A percentile compares a stretch with the other conserved stretches of the same genome.
Conservation (phyloP, 176 grass and related monocot species). For the Hyparrhenia diplandra region DNA sequence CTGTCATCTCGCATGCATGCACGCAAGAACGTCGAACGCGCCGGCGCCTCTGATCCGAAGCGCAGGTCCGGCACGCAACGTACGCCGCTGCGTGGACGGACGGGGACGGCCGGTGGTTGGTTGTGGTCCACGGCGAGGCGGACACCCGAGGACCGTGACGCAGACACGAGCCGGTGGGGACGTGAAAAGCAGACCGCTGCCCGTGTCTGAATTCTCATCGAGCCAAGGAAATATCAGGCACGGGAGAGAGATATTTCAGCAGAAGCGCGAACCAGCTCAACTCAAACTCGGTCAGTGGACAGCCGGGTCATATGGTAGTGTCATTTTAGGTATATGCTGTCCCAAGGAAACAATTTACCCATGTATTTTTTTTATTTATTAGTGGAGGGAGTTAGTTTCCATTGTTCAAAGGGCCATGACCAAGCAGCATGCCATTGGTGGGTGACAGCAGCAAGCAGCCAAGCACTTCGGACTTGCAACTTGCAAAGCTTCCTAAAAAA, state of each 20-base stretch:
- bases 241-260: constrained; percentile 12
- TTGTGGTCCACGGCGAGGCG: constrained; percentile 21
- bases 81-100: background rate
- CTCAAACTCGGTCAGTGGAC: background rate
- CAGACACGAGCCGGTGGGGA: background rate
- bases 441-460: background rate
- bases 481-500: background rate
- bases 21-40: background rate
- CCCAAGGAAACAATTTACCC: background rate
- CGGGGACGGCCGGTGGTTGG: background rate
- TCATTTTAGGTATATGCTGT: too few species aligned
- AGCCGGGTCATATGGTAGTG: too few species aligned
- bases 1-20: background rate
- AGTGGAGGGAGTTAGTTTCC: background rate
- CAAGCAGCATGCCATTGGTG: background rate
- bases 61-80: constrained; percentile 4
- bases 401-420: background rate
- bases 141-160: background rate
- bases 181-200: background rate
- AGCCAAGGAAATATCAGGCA: constrained; percentile 17
- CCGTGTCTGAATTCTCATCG: background rate
- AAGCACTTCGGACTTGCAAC: background rate
- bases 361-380: background rate
- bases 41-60: too few species aligned
- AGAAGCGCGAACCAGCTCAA: background rate